phyloP scores from a whole-genome alignment of 192 early-diverging fungal species.

The Obelidium mucronatum region DNA sequence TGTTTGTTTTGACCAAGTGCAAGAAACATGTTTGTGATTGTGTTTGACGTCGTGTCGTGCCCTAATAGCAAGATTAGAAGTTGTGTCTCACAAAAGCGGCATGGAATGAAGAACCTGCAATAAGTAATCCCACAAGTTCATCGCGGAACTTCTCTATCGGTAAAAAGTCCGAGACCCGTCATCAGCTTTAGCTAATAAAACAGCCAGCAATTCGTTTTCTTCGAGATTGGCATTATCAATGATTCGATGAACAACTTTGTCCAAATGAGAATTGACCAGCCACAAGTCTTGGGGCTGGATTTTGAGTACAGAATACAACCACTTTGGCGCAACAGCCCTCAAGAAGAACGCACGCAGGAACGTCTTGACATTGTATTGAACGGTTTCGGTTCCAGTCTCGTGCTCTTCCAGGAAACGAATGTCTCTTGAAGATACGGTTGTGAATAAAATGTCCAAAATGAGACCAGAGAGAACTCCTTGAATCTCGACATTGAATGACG shows the following conservation, averaged over 20 bases:
- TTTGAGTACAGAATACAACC: background rate
- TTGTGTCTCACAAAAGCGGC: background rate
- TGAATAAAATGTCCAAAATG: no score
- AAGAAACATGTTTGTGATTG: background rate
- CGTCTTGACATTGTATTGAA: no score
- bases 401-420: no score
- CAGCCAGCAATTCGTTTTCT: background rate
- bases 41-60: background rate
- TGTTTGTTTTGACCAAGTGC: background rate
- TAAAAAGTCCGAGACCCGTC: background rate
- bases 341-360: background rate
- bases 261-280: background rate
- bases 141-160: background rate
- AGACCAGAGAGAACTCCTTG: no score
- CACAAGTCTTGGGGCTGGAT: background rate
- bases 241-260: background rate
- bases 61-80: conserved; percentile 34
- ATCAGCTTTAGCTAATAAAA: background rate
- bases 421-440: no score
- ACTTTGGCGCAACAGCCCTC: background rate
- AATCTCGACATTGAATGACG: no score
- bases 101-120: background rate
- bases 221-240: background rate
- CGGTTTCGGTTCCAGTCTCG: no score
- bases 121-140: background rate